Evolutionary conservation across 495 filamentous ascomycete genomes (phyloP).

Genomic region (Penicillium mononematosum): DNA sequence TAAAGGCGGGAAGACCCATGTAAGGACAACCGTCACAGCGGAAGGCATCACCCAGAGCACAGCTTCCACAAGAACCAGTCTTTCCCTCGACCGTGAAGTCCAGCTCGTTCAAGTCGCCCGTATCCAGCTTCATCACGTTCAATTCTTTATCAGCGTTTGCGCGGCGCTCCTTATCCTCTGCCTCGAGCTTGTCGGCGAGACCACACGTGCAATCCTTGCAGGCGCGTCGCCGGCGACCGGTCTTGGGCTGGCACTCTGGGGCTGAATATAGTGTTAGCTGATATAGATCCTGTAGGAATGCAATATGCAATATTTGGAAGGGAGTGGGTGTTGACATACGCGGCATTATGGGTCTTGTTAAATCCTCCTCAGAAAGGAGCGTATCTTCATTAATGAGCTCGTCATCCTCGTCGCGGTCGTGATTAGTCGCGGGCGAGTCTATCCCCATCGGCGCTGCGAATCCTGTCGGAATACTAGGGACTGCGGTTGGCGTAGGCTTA

Average conservation of each 20-base stretch:
- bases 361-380: slow-evolving; percentile 78
- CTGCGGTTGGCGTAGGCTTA: slow-evolving; percentile 31
- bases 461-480: slow-evolving; percentile 41
- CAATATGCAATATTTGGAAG: neutral
- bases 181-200: slow-evolving; percentile 72
- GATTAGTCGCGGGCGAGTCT: slow-evolving; percentile 24
- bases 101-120: slow-evolving; percentile 75
- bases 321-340: slow-evolving; percentile 55
- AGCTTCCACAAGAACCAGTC: slow-evolving; percentile 89
- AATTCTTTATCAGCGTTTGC: slow-evolving; percentile 59
- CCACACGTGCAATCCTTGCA: slow-evolving; percentile 99
- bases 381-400: slow-evolving; percentile 90
- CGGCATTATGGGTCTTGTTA: slow-evolving; percentile 66
- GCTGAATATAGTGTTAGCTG: slow-evolving; percentile 47
- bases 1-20: slow-evolving; percentile 90
- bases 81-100: slow-evolving; percentile 97
- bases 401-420: slow-evolving; percentile 58
- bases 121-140: slow-evolving; percentile 65
- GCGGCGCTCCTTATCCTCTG: slow-evolving; percentile 73
- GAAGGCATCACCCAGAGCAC: slow-evolving; percentile 76
- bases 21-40: slow-evolving; percentile 78
- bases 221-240: slow-evolving; percentile 85
- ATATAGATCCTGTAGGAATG: slow-evolving; percentile 4
- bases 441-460: slow-evolving; percentile 41
- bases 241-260: slow-evolving; percentile 78